Conservation (phyloP, 331 rosid genomes). For the Pyrus hybrid region DNA sequence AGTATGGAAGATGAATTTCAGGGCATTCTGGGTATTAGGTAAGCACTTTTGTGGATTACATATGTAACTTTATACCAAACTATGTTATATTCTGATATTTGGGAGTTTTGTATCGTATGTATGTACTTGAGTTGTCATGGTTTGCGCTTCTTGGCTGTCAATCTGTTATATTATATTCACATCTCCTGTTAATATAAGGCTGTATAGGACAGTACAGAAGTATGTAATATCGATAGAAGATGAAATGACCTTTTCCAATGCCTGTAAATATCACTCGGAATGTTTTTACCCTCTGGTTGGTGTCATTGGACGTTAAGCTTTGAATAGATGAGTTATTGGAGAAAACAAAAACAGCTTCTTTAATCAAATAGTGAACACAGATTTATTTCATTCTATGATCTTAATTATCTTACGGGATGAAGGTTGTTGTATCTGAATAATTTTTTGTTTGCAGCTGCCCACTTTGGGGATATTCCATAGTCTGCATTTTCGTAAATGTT, state of each 20-base stretch:
- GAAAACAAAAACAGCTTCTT: no score
- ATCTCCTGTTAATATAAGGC: no score
- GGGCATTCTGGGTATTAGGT: conserved; percentile 94
- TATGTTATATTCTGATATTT: neutral
- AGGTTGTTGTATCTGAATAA: neutral
- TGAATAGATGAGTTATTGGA: neutral
- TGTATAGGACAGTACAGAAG: no score
- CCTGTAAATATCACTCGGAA: neutral
- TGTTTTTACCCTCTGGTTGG: neutral
- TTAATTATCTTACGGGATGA: neutral
- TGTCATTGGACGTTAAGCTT: neutral
- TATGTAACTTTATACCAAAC: neutral
- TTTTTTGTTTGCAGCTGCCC: conserved; percentile 60
- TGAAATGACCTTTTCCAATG: neutral
- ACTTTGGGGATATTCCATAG: conserved; percentile 87
- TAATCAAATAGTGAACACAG: neutral
- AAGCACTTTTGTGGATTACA: conserved; percentile 14
- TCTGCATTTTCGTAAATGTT: conserved; percentile 76
- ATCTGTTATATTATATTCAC: no score
- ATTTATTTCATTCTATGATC: neutral
- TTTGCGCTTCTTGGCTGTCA: neutral
- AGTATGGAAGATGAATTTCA: conserved; percentile 99
- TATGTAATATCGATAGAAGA: no score
- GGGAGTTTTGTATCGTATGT: neutral
- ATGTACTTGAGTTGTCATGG: neutral